Base-by-base conservation (phyloP, 352 stramenopile genomes). In the Discostella stelligera region DNA sequence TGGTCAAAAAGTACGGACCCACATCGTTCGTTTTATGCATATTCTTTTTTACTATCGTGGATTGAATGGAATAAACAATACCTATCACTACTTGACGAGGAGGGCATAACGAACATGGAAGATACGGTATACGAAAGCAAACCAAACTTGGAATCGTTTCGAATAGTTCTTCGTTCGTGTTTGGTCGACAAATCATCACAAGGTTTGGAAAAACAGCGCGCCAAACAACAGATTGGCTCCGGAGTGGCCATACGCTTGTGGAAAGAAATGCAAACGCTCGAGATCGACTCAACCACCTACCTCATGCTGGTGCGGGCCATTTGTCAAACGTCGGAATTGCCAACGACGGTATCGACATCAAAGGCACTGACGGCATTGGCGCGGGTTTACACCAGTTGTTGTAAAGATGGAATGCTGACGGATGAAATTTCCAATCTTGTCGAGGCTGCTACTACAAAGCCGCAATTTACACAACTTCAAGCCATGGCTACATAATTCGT, bases 1-100 rank as follows among this genome's bases (percentile, higher is more conserved):
- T 82, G 74, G 74, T 82, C 74, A 2, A 68, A 58, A 3, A 82
- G 62, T 48, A 56, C 32, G 3, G 74, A 82, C 69, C 50, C 61
- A 3, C 39, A 74, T 70, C 60, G 74, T 27, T 60, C 59, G 21
- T 71, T 82, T 68, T 48, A 56, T 48, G 59, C 74, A 4, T 71
- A 74, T 62, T 66, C 49, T 9, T 77, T 77, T 41, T 39, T 82
- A 10, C 20, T 46, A 10, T 74, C 48, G 21, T 82, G 66, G 67
- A 54, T 73, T 20, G 61, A 74, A 50, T 82, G 74, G 74, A 74
- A 66, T 46, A 59, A 55, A 21, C 41, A 56, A 23, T 53, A n/a
- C 14, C 23, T 61, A 44, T 10, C 37, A 10, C 37, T 44, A 44
- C 37, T 44, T 11, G 2, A 44, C 37, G 13, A 23, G 21, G 21